Conservation (phyloP, 1,139 yeast species). For the Petasospora rhodanensis region DNA sequence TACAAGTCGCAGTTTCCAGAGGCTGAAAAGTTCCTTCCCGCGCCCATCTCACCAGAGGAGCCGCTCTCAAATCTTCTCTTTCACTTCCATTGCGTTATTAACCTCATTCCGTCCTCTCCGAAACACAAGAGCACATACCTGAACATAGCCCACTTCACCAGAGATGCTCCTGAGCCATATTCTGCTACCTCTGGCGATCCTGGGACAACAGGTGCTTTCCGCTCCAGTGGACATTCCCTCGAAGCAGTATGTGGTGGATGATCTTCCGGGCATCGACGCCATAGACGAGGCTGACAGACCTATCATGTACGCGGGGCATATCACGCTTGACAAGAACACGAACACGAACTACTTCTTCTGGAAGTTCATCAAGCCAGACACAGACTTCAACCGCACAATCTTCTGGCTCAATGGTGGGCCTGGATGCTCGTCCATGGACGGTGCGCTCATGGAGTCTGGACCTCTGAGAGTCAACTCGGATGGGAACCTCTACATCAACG, state of each 20-base stretch:
- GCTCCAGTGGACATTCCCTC: slow-evolving; percentile 15
- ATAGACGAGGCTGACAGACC: slow-evolving; percentile 20
- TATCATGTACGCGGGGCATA: slow-evolving; percentile 67
- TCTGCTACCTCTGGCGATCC: background rate
- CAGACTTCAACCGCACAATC: slow-evolving; percentile 35
- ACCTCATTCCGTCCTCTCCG: too few species aligned
- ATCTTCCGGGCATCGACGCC: slow-evolving; percentile 19
- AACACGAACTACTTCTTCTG: slow-evolving; percentile 67
- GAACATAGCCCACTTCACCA: too few species aligned
- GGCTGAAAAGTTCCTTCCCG: too few species aligned
- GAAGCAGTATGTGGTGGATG: slow-evolving; percentile 3
- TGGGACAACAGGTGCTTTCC: slow-evolving; percentile 2
- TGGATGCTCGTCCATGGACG: slow-evolving; percentile 98
- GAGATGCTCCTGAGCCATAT: too few species aligned
- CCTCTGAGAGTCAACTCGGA: slow-evolving; percentile 59
- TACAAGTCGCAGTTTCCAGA: too few species aligned
- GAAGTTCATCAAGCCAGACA: slow-evolving; percentile 45
- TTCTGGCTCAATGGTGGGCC: slow-evolving; percentile 97
- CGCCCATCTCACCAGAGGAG: too few species aligned
- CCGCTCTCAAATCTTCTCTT: too few species aligned
- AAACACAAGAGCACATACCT: too few species aligned
- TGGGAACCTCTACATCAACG: slow-evolving; percentile 44
- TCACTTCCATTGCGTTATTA: too few species aligned
- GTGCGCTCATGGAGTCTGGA: slow-evolving; percentile 90
- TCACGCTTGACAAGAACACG: slow-evolving; percentile 29